Evolutionary conservation across 1,284 basidiomycete species (phyloP).

Genomic region (Austroboletus olivaceoglutinosus): DNA sequence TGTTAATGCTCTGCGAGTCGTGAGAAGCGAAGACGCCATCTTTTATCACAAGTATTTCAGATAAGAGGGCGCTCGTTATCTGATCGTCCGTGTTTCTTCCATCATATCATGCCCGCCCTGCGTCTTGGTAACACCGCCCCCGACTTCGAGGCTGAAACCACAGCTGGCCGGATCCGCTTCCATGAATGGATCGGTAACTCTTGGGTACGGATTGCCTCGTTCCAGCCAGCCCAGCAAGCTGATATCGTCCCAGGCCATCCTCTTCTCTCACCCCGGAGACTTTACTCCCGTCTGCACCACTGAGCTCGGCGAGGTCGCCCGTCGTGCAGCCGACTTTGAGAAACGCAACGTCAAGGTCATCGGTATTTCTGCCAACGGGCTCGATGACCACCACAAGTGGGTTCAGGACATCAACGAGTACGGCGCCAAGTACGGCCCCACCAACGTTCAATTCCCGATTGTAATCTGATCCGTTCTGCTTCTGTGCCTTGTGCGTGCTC

Average conservation of each 20-base stretch:
- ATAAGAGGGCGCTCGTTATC: constrained; percentile 14
- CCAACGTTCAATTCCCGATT: constrained; percentile 88
- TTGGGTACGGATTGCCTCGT: constrained; percentile 63
- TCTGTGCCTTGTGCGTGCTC: constrained; percentile 1
- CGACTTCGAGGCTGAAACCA: constrained; percentile 83
- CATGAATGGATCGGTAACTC: constrained; percentile 88
- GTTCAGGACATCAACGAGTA: constrained; percentile 89
- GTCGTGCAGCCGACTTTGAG: constrained; percentile 80
- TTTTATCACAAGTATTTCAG: constrained; percentile 22
- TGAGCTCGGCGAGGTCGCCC: constrained; percentile 94
- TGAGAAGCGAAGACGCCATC: constrained; percentile 51
- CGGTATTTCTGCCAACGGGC: constrained; percentile 90
- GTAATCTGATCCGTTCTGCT: constrained; percentile 41
- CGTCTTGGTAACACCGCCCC: constrained; percentile 79
- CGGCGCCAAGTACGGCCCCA: constrained; percentile 63
- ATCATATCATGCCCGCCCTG: constrained; percentile 44
- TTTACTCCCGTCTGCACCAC: constrained; percentile 91
- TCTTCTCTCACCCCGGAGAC: constrained; percentile 94
- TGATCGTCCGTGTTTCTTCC: constrained; percentile 1
- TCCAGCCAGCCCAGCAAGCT: neutral
- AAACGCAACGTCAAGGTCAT: constrained; percentile 92
- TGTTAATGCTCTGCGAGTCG: constrained; percentile 19
- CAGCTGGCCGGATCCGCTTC: constrained; percentile 77
- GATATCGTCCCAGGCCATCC: constrained; percentile 52
- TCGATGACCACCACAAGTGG: constrained; percentile 87